Evolutionary conservation across 768 basidiomycete genomes (phyloP).

Genomic region (Mycena polygramma): DNA sequence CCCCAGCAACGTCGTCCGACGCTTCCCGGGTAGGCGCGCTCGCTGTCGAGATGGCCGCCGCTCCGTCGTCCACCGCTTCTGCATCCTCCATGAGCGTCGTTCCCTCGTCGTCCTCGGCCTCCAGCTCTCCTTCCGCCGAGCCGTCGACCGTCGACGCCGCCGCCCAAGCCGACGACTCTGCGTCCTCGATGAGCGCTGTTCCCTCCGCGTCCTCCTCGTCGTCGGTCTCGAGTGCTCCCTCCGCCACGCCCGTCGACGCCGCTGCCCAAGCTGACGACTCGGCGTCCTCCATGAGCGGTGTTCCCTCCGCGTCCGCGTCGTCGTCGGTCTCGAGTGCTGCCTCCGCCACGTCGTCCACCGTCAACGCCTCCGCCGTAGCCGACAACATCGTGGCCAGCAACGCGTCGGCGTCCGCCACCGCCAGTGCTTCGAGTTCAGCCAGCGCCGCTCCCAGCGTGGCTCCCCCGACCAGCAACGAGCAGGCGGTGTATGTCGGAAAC

Average conservation of each 20-base stretch:
- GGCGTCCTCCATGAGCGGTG: neutral
- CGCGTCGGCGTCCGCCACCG: slow-evolving; percentile 16
- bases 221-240: slow-evolving; percentile 38
- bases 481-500: slow-evolving; percentile 18
- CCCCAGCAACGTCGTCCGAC: slow-evolving; percentile 31
- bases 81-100: neutral
- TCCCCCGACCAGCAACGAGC: slow-evolving; percentile 9
- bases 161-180: too few species aligned
- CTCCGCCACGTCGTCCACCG: slow-evolving; percentile 50
- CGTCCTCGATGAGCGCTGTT: neutral
- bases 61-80: slow-evolving; percentile 25
- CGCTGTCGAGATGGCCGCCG: slow-evolving; percentile 21
- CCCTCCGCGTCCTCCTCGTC: neutral
- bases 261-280: too few species aligned
- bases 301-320: neutral
- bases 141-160: neutral
- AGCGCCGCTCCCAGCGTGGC: neutral
- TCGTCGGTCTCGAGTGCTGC: slow-evolving; percentile 45
- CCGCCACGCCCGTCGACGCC: slow-evolving; percentile 9
- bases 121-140: slow-evolving; percentile 40
- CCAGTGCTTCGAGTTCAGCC: slow-evolving; percentile 14
- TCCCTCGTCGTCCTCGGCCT: neutral
- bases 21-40: slow-evolving; percentile 21
- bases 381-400: slow-evolving; percentile 30
- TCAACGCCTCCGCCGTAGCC: slow-evolving; percentile 47